phyloP scores from a whole-genome alignment of 345 rosid species.

The Stellera chamaejasme region DNA sequence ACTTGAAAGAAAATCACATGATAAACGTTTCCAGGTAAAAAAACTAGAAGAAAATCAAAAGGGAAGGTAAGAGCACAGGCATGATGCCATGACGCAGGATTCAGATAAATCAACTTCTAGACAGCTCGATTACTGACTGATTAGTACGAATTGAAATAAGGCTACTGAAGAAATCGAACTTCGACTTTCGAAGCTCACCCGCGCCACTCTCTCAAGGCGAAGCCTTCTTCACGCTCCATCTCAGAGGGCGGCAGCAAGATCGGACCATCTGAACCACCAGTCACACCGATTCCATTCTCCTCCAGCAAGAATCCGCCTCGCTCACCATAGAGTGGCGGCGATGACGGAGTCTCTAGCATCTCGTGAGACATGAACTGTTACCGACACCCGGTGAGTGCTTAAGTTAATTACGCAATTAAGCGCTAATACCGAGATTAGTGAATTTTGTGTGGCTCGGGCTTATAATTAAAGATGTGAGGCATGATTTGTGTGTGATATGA shows the following conservation, averaged over 20 bases:
- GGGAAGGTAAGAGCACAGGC: too few species aligned
- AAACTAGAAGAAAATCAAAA: neutral
- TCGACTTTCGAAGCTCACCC: conserved; percentile 36
- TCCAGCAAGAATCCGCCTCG: conserved; percentile 26
- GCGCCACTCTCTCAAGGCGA: conserved; percentile 72
- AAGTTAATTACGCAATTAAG: too few species aligned
- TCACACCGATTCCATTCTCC: conserved; percentile 24
- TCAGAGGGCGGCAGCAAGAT: conserved; percentile 43
- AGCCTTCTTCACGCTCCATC: conserved; percentile 64
- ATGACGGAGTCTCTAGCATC: conserved; percentile 16
- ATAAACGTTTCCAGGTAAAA: neutral
- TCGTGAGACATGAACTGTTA: conserved; percentile 26
- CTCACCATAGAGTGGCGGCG: conserved; percentile 19
- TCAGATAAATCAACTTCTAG: neutral
- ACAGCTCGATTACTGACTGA: neutral
- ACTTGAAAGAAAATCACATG: too few species aligned
- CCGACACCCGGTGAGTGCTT: too few species aligned
- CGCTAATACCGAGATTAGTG: too few species aligned
- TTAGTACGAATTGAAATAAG: too few species aligned
- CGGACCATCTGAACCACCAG: conserved; percentile 29
- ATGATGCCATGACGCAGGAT: too few species aligned
- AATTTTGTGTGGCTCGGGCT: too few species aligned
- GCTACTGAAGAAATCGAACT: too few species aligned
- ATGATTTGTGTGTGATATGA: too few species aligned
- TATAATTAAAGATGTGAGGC: too few species aligned